Base-by-base conservation (phyloP, 1,139 yeast genomes). In the Sugiyamaella xylanicola region DNA sequence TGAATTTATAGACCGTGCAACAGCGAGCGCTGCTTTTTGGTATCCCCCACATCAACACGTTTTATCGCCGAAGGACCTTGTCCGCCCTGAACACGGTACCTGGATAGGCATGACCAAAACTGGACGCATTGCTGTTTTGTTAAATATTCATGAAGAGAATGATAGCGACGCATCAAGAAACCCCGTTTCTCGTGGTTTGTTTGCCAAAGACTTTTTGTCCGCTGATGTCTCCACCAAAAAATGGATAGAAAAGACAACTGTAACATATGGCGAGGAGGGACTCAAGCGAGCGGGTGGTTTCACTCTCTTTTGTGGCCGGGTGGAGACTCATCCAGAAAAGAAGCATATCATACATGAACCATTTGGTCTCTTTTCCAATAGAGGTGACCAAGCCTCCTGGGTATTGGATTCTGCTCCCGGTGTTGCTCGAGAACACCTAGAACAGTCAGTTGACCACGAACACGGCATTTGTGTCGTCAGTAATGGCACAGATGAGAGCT, bases 81-180 rank as follows among this genome's bases (percentile, higher is more conserved):
- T 86, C 0, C 74, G 93, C 52, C 72, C 76, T 0, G 92, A 84
- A 60, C 90, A 83, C 63, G 98, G 99, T 0, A 88, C 97, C 0
- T 93, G 99, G 99, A 82, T 90, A 1, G 97, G 97, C 0, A 79
- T 87, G 1, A 80, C 84, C 48, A 74, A 74, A 32, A 69, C 67
- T 2, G 95, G 95, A 0, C 78, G 81, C 56, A 60, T 92, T 1
- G 88, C 96, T 0, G 87, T 87, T 1, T 75, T 93, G 44, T 84
- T 93, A 19, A 93, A 93, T 68, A 85, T 81, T 65, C 74, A 69
- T 47, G 89, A 66, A 85, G 81, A 66, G 60, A 63, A 22, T 11
- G 65, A 65, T 9, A 19, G 21, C 25, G 57, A 56, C 2, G 49
- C 58, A 11, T 44, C 51, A 4, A 46, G 54, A 17, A 75, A 84